Evolutionary conservation across 148 eudicot species (phyloP).

Genomic region (Chenopodium suecicum): DNA sequence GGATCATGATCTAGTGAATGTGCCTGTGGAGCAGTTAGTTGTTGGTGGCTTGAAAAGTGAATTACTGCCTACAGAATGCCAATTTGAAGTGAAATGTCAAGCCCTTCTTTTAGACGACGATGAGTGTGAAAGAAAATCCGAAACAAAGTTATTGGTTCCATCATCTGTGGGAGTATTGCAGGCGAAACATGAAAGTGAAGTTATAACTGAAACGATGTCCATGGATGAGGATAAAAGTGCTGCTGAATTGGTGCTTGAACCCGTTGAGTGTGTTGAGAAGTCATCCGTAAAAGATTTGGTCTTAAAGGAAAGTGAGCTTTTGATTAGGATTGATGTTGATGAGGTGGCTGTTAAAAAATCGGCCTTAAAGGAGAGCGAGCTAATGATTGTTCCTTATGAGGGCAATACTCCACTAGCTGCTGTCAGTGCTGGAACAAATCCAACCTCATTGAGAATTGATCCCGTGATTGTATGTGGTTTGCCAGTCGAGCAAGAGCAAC

Average conservation of each 20-base stretch:
- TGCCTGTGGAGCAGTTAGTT: background rate
- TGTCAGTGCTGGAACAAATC: background rate
- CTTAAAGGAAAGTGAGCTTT: too few species aligned
- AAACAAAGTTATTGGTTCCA: background rate
- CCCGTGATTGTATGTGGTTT: conserved; percentile 5
- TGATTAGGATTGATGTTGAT: too few species aligned
- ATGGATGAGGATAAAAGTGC: background rate
- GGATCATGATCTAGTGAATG: background rate
- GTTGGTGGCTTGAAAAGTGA: too few species aligned
- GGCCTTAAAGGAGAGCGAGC: background rate
- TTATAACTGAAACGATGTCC: background rate
- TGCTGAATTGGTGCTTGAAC: background rate
- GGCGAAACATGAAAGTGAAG: background rate
- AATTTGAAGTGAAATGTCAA: too few species aligned
- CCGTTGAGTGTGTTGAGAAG: background rate
- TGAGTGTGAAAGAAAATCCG: background rate
- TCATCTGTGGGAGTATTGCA: background rate
- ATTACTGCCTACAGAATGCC: too few species aligned
- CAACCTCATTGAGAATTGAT: background rate
- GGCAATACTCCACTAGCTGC: background rate
- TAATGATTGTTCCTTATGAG: background rate
- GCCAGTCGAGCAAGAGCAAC: background rate
- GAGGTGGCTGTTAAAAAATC: background rate
- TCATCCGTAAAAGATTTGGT: background rate
- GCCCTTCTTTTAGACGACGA: background rate